phyloP scores from a whole-genome alignment of 2,329 filamentous ascomycete species.

The Scedosporium boydii region DNA sequence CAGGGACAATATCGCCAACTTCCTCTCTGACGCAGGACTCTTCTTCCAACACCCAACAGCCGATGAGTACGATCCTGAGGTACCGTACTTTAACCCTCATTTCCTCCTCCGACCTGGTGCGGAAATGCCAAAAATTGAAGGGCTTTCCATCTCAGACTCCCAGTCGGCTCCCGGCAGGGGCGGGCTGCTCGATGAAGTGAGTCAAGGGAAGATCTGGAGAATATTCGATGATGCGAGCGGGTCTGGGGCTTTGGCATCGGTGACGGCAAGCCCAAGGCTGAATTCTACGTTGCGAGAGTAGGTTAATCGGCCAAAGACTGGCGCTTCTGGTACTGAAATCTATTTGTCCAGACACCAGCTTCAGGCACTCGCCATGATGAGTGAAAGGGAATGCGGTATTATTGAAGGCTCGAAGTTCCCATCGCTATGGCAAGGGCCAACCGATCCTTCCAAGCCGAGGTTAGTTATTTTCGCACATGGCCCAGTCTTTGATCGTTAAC shows the following conservation, averaged over 20 bases:
- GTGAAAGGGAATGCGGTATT: constrained; percentile 11
- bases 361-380: background rate
- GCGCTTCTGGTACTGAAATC: background rate
- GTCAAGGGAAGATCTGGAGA: background rate
- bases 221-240: background rate
- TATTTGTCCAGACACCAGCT: background rate
- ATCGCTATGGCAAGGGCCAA: background rate
- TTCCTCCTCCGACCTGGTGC: constrained; percentile 7
- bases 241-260: background rate
- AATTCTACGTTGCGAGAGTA: background rate
- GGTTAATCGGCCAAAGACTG: background rate
- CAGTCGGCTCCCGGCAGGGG: background rate
- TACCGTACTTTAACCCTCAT: constrained; percentile 9
- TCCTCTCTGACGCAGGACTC: background rate
- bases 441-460: background rate
- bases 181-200: background rate
- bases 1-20: background rate
- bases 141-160: background rate
- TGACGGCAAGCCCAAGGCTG: background rate
- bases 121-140: constrained; percentile 7
- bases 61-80: background rate
- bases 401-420: constrained; percentile 10
- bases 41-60: background rate
- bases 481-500: background rate
- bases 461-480: background rate